Percentiles rank a stretch among this genome's conserved stretches.
phyloP scores from a whole-genome alignment of 1,284 basidiomycete genomes.

The Neotropicomus parvogracilis region DNA sequence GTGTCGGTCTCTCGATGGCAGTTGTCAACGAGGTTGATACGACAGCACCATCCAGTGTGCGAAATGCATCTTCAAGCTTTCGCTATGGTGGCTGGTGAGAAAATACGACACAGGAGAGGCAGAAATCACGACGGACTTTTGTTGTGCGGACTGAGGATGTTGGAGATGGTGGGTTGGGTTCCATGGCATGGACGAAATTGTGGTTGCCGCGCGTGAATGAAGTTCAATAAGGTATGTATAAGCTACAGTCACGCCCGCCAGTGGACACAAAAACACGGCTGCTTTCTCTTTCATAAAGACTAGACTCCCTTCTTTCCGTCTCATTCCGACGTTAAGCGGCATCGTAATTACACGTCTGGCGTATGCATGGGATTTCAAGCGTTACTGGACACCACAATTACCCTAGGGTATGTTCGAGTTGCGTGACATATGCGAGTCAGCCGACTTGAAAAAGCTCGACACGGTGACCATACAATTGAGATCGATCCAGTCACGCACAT shows the following conservation, averaged over 20 bases:
- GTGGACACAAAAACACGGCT: too few species aligned
- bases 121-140: conserved; percentile 26
- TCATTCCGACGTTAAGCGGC: too few species aligned
- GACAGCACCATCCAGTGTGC: conserved; percentile 58
- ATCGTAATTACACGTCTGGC: too few species aligned
- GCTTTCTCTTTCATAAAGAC: too few species aligned
- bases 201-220: neutral
- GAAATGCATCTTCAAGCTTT: conserved; percentile 71
- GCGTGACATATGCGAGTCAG: too few species aligned
- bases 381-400: too few species aligned
- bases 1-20: conserved; percentile 39
- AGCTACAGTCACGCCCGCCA: too few species aligned
- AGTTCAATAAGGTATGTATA: too few species aligned
- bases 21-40: conserved; percentile 29
- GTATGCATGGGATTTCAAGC: too few species aligned
- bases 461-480: neutral
- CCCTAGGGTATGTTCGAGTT: too few species aligned
- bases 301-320: too few species aligned
- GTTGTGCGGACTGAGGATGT: conserved; percentile 29
- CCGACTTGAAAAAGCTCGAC: too few species aligned
- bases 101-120: neutral
- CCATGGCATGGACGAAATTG: conserved; percentile 19
- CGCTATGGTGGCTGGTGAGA: conserved; percentile 41
- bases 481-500: conserved; percentile 15
- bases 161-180: conserved; percentile 15